phyloP scores from a whole-genome alignment of 2,329 filamentous ascomycete species.

The Penicillium occitanis region DNA sequence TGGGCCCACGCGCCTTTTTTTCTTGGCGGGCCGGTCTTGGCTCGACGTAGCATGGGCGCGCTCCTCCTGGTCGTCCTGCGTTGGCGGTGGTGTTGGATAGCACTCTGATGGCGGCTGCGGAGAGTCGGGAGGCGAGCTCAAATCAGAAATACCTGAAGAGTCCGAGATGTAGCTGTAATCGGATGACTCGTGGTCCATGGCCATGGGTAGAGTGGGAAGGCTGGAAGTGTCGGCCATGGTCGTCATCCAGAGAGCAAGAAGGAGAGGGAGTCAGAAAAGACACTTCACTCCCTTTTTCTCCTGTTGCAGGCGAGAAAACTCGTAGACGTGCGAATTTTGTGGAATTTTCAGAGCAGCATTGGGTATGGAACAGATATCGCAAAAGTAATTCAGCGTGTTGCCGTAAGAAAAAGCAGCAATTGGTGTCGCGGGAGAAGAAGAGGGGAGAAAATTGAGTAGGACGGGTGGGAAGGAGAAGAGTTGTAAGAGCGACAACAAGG shows the following conservation, averaged over 20 bases:
- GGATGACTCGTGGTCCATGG: constrained; percentile 17
- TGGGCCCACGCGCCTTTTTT: constrained; percentile 64
- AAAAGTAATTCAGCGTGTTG: not conserved
- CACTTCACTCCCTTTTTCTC: not conserved
- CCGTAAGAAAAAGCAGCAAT: not conserved
- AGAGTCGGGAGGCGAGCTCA: constrained; percentile 45
- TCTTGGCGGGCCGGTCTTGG: constrained; percentile 71
- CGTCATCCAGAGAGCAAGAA: not conserved
- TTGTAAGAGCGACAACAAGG: constrained; percentile 24
- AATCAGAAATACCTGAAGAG: constrained; percentile 40
- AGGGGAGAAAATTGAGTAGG: constrained; percentile 14
- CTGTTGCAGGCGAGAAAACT: not conserved
- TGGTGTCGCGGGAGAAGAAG: constrained; percentile 9
- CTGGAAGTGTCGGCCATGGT: constrained; percentile 20
- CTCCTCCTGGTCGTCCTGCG: constrained; percentile 33
- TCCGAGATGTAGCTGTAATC: constrained; percentile 28
- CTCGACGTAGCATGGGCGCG: constrained; percentile 42
- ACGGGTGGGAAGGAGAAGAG: constrained; percentile 25
- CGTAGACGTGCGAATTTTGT: not conserved
- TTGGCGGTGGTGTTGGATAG: constrained; percentile 46
- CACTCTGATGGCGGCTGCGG: constrained; percentile 39
- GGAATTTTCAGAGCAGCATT: constrained; percentile 6
- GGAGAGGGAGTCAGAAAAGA: constrained; percentile 10
- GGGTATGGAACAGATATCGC: not conserved
- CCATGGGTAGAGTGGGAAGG: constrained; percentile 8